phyloP scores from a whole-genome alignment of 1,139 yeast genomes.

The Lodderomyces elongisporus region DNA sequence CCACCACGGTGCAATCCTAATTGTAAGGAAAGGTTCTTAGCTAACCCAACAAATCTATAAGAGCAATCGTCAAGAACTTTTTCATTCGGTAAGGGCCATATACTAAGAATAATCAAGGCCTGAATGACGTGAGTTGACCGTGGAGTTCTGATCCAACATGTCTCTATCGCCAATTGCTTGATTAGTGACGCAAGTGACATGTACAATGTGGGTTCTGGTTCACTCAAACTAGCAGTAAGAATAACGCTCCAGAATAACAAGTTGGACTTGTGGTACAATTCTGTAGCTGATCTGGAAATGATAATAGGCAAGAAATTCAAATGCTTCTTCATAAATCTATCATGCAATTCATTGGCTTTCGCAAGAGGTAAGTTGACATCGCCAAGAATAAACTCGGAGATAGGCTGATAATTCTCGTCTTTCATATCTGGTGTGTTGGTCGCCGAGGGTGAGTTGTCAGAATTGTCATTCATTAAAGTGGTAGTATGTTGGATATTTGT shows the following conservation, averaged over 20 bases:
- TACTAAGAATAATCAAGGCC: constrained; percentile 72
- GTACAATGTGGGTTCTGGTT: constrained; percentile 82
- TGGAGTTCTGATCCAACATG: constrained; percentile 92
- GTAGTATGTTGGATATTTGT: constrained; percentile 10
- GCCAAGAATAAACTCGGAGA: constrained; percentile 63
- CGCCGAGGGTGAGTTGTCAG: constrained; percentile 24
- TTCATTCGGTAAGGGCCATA: constrained; percentile 93
- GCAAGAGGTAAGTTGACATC: constrained; percentile 61
- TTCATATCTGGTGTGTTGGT: constrained; percentile 8
- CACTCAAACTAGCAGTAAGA: constrained; percentile 78
- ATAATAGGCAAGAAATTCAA: constrained; percentile 79
- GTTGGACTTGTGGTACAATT: constrained; percentile 77
- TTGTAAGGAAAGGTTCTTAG: constrained; percentile 79
- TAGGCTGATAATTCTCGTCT: constrained; percentile 12
- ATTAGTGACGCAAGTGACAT: constrained; percentile 71
- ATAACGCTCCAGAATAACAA: constrained; percentile 88
- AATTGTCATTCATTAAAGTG: constrained; percentile 14
- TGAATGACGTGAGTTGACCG: constrained; percentile 92
- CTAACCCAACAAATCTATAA: constrained; percentile 81
- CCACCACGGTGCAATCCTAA: constrained; percentile 89
- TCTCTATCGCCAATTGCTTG: constrained; percentile 83
- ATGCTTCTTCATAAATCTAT: constrained; percentile 58
- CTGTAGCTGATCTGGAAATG: constrained; percentile 66
- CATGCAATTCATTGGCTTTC: constrained; percentile 71
- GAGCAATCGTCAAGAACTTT: constrained; percentile 91